Evolutionary conservation across 331 rosid genomes (phyloP), one percentile per base, ranked within the genome.

Genomic region (Saraca asoca): DNA sequence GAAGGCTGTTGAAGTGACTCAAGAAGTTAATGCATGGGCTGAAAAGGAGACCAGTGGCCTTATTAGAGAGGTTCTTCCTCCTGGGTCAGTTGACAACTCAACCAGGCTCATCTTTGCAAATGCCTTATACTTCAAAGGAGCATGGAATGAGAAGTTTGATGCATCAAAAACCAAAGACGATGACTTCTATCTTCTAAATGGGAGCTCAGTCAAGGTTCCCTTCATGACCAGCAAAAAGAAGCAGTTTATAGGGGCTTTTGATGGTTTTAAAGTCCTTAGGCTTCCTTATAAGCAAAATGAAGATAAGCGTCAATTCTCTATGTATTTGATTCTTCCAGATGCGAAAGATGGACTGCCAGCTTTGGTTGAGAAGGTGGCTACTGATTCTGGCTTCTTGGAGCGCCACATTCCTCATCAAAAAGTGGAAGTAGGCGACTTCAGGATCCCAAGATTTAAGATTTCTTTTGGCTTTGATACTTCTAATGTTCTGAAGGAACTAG

Each of bases 111-210:
- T 91, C 50, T 77, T 86, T 70, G 86, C 95, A n/a, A 91, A 88
- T 58, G 95, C 95, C 4, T 43, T 92, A 5, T 87, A 89, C 73
- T 92, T 92, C 83, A 89, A 87, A 78, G 98, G 96, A 53, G 91
- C 62, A 1, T 92, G 98, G 98, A 70, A 16, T 38, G 80, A 87
- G 44, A 75, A 78, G 77, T 89, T 92, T 49, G 80, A 87, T 66
- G 83, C 85, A 42, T 81, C 85, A 0, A 20, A 15, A 51, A 89
- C 96, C 0, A 73, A 84, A 75, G 81, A 89, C 17, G 14, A 71
- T 41, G 94, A 89, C 43, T 92, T 92, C 75, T 80, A 80, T 77
- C 94, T 87, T 62, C 82, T 80, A 5, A 58, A 77, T 60, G 94
- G 88, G 38, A 79, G 78, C 72, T 60, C 79, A 31, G 88, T 84